Evolutionary conservation across 257 asterid species (phyloP), one percentile per base, ranked within the genome.

Genomic region (Scutellaria baicalensis): DNA sequence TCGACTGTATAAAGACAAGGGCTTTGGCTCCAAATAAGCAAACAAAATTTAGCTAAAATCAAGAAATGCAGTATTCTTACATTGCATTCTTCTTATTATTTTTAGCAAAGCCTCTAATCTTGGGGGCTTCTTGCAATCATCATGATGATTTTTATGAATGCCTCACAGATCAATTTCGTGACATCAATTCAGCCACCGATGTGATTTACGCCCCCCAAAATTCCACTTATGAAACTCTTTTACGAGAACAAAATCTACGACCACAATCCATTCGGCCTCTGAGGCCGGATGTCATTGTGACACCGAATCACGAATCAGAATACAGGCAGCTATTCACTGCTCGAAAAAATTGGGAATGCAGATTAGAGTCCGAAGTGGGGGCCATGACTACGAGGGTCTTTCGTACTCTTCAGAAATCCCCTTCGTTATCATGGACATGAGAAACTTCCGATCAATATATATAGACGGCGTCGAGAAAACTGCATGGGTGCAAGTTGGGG

Each of bases 301-400:
- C 80, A 5, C 84, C 84, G 0, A 35, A 8, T 36, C 56, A 69
- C 11, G 82, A 76, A 17, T 40, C 74, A 20, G 77, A 80, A 38
- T 80, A 8, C 72, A 39, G 13, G 77, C 82, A 8, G 66, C 77
- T 1, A n/a, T 80, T 14, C 45, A 43, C 27, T 81, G 86, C 66
- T 64, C 77, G 60, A 71, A 63, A 75, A 64, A 61, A 52, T 47
- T 42, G 8, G 71, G 74, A 5, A 6, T 67, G 3, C 79, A 70
- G 23, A 58, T 78, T 6, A 50, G 70, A 43, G 69, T 68, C n/a
- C 72, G 76, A 5, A 77, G 85, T 7, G 82, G 82, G 7, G 85
- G 82, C 8, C 85, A 81, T 16, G 85, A 81, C 20, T 81, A 63
- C 18, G 81, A 81, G 55, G 84, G 84, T 5, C 83, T 76, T 6